These are phyloP conservation scores for Plasmodium adleri DNA, from an alignment of 169 alveolate genomes.

Conservation along the genomic window DNA sequence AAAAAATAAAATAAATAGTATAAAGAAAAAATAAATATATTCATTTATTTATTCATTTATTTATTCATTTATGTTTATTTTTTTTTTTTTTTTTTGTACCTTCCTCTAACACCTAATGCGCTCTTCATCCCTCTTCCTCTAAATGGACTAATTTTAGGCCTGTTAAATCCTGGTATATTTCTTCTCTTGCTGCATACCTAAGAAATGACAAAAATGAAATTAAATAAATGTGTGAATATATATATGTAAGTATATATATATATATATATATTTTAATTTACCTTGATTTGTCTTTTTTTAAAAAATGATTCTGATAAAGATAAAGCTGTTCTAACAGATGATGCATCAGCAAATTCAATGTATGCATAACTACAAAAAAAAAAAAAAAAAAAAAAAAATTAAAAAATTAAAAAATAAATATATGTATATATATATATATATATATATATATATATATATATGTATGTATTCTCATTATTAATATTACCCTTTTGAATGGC, in stretches of 20 bases:
- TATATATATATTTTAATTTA: constrained; percentile 15
- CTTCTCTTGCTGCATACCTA: constrained; percentile 88
- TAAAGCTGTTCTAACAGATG: constrained; percentile 90
- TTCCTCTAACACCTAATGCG: constrained; percentile 30
- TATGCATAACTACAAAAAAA: constrained; percentile 88
- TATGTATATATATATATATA: not conserved
- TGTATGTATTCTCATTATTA: not conserved
- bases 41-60: not conserved
- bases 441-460: not conserved
- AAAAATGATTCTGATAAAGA: constrained; percentile 91
- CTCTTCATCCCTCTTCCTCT: constrained; percentile 63
- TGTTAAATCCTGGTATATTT: constrained; percentile 87
- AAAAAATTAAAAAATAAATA: not conserved
- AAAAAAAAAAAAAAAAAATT: not conserved
- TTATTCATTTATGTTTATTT: not conserved
- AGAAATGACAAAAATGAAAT: not conserved
- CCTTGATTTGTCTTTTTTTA: constrained; percentile 93
- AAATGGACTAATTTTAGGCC: constrained; percentile 60
- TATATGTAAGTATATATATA: too few species aligned
- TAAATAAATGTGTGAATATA: not conserved
- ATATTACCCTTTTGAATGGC: constrained; percentile 92
- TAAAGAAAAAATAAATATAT: too few species aligned
- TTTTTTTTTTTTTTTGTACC: constrained; percentile 21
- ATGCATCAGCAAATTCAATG: constrained; percentile 91
- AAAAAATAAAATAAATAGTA: too few species aligned